Conservation (phyloP, 1,139 yeast genomes). For the Blastobotrys malaysiensis region DNA sequence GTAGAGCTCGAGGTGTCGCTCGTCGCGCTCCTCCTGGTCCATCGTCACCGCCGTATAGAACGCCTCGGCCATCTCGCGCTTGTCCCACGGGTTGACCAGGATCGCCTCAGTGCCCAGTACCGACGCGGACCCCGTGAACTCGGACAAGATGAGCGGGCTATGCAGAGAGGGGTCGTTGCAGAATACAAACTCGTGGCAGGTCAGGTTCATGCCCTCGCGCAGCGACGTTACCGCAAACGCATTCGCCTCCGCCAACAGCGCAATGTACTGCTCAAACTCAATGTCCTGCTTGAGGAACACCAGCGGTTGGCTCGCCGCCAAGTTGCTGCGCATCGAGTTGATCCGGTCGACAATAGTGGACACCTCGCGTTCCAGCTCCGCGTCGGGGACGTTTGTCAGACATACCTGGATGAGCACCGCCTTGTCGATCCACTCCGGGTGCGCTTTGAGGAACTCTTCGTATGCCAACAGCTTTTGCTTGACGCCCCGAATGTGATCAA, state of each 20-base stretch:
- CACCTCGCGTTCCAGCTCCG: constrained; percentile 61
- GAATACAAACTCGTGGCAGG: constrained; percentile 89
- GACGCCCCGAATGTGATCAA: constrained; percentile 83
- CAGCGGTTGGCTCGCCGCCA: constrained; percentile 57
- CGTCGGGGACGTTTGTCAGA: constrained; percentile 44
- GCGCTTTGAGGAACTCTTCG: constrained; percentile 62
- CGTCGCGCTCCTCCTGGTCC: constrained; percentile 50
- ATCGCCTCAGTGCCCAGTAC: constrained; percentile 63
- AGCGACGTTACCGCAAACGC: constrained; percentile 81
- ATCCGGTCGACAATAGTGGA: constrained; percentile 78
- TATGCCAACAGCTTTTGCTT: constrained; percentile 84
- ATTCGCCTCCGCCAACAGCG: constrained; percentile 80
- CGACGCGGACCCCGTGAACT: constrained; percentile 90
- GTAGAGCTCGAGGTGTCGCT: constrained; percentile 59
- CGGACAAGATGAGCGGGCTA: constrained; percentile 82
- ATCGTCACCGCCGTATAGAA: constrained; percentile 61
- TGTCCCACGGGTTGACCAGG: constrained; percentile 89
- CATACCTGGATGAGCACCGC: constrained; percentile 83
- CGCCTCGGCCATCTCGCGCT: constrained; percentile 54
- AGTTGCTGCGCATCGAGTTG: constrained; percentile 70
- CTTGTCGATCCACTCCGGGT: constrained; percentile 65
- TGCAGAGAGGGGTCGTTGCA: constrained; percentile 60
- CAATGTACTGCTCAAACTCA: constrained; percentile 83
- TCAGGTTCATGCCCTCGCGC: constrained; percentile 94
- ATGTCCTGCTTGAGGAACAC: constrained; percentile 83